Conservation (phyloP, 139 green algal species). For the Coelastrella sp. region DNA sequence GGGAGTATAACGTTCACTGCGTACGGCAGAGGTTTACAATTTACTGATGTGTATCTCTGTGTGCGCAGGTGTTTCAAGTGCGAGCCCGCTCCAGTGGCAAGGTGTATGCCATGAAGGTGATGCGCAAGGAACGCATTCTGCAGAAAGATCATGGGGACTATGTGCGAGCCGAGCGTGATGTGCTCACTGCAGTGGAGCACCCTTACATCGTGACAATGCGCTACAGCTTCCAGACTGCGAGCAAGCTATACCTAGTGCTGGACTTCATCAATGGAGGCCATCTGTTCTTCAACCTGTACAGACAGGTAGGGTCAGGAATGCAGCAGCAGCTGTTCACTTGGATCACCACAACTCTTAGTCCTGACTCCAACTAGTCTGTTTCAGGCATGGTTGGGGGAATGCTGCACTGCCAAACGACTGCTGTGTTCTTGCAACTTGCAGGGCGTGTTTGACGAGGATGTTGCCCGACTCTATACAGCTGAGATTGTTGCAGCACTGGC, state of each 20-base stretch:
- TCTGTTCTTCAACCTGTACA: constrained; percentile 98
- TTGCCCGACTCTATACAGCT: constrained; percentile 92
- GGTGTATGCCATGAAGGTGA: constrained; percentile 98
- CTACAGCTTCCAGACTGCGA: constrained; percentile 82
- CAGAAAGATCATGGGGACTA: constrained; percentile 93
- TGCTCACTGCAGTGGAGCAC: constrained; percentile 93
- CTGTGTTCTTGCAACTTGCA: constrained; percentile 27
- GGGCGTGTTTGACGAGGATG: constrained; percentile 89
- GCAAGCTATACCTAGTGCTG: constrained; percentile 98
- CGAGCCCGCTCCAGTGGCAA: constrained; percentile 69
- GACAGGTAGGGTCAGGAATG: constrained; percentile 55
- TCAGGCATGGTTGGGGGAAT: too few species aligned
- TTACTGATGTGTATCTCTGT: too few species aligned
- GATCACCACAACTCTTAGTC: too few species aligned
- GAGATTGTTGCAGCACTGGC: constrained; percentile 94
- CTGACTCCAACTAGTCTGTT: too few species aligned
- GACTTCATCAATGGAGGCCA: constrained; percentile 99
- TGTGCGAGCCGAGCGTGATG: constrained; percentile 89
- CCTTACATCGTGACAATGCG: constrained; percentile 97
- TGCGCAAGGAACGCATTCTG: constrained; percentile 90
- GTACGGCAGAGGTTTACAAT: too few species aligned
- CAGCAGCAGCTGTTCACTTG: not conserved
- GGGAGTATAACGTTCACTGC: too few species aligned
- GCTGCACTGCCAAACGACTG: too few species aligned
- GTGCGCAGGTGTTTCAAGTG: constrained; percentile 81